phyloP scores from a whole-genome alignment of 495 filamentous ascomycete genomes.

The Podospora tetraspora region DNA sequence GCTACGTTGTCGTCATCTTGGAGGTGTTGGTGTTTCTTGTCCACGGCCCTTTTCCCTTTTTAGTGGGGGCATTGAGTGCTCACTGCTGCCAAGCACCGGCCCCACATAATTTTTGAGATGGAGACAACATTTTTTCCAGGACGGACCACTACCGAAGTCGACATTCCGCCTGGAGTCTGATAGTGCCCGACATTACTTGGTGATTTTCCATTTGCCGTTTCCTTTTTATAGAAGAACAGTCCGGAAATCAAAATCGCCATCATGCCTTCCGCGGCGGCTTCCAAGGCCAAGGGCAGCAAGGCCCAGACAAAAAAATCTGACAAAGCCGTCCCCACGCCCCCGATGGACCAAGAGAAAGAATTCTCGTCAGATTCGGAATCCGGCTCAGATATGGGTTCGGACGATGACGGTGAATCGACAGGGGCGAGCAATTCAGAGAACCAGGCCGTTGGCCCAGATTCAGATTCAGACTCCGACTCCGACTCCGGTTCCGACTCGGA shows the following conservation, averaged over 20 bases:
- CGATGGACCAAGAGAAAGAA: neutral
- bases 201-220: neutral
- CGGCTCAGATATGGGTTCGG: slow-evolving; percentile 8
- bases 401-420: slow-evolving; percentile 2
- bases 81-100: neutral
- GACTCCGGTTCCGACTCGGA: slow-evolving; percentile 29
- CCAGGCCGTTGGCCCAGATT: slow-evolving; percentile 9
- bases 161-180: slow-evolving; percentile 1
- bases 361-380: neutral
- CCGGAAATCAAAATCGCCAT: neutral
- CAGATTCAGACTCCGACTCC: slow-evolving; percentile 29
- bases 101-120: slow-evolving; percentile 2
- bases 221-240: neutral
- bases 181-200: slow-evolving; percentile 5
- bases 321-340: slow-evolving; percentile 6
- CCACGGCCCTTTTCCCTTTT: neutral
- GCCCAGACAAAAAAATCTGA: neutral
- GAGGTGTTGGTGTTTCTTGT: neutral
- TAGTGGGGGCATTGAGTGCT: neutral
- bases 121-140: neutral
- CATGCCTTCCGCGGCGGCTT: slow-evolving; percentile 23
- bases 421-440: neutral
- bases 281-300: slow-evolving; percentile 12
- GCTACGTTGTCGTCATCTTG: neutral
- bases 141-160: neutral